phyloP scores from a whole-genome alignment of 2,329 filamentous ascomycete species.

The Colletotrichum spinosum region DNA sequence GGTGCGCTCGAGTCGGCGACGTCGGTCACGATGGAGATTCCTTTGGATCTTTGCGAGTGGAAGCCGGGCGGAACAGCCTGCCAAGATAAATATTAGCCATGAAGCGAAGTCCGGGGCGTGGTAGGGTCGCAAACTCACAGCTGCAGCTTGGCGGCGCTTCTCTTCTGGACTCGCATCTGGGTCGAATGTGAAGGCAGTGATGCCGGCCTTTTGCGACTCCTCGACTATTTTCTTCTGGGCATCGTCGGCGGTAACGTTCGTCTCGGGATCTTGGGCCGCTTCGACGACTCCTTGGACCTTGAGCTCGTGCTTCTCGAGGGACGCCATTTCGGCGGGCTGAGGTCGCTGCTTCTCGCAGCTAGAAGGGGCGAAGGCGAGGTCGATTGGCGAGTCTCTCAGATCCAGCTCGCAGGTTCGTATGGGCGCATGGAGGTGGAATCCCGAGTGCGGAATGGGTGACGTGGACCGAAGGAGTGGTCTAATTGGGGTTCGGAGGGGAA shows the following conservation, averaged over 20 bases:
- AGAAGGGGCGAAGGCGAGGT: conserved; percentile 12
- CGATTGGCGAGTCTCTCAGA: conserved; percentile 32
- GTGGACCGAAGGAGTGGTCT: conserved; percentile 12
- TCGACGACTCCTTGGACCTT: conserved; percentile 86
- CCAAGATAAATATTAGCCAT: conserved; percentile 30
- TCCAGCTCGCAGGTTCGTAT: conserved; percentile 15
- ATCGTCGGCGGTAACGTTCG: conserved; percentile 73
- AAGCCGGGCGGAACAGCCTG: conserved; percentile 75
- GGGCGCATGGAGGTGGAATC: conserved; percentile 31
- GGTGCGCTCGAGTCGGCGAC: conserved; percentile 72
- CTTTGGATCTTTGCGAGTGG: conserved; percentile 71
- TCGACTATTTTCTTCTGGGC: conserved; percentile 80
- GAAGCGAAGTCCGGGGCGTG: background rate
- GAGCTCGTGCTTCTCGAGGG: conserved; percentile 66
- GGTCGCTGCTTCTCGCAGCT: conserved; percentile 32
- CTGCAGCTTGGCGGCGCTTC: conserved; percentile 83
- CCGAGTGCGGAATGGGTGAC: conserved; percentile 7
- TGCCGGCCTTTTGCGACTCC: conserved; percentile 82
- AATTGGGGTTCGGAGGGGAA: conserved; percentile 17
- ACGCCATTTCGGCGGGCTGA: conserved; percentile 42
- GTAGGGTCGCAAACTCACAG: conserved; percentile 65
- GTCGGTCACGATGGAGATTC: conserved; percentile 81
- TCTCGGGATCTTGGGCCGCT: conserved; percentile 78
- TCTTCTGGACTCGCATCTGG: conserved; percentile 85
- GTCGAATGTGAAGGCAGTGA: conserved; percentile 86